Percentiles rank a stretch among this genome's conserved stretches.
phyloP scores from a whole-genome alignment of 305 asterid species.

The Ruellia speciosa region DNA sequence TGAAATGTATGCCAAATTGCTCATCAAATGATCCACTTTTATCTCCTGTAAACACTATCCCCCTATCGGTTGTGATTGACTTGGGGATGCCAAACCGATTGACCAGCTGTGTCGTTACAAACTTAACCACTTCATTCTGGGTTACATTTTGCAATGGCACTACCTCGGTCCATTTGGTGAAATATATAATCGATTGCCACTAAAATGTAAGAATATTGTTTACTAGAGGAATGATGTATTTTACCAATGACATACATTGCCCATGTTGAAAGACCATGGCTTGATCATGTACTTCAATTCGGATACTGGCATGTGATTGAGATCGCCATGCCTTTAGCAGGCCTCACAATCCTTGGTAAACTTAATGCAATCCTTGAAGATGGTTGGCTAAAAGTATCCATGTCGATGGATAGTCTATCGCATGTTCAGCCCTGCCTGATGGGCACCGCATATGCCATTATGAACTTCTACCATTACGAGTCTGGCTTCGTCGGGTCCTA shows the following conservation, averaged over 20 bases:
- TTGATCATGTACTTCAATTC: background rate
- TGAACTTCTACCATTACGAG: background rate
- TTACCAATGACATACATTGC: background rate
- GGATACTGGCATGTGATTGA: background rate
- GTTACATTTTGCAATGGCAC: no score
- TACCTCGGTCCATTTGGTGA: no score
- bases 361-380: background rate
- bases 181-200: no score
- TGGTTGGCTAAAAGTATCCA: background rate
- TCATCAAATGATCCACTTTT: no score
- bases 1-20: no score
- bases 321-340: background rate
- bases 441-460: background rate
- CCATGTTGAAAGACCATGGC: background rate
- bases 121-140: no score
- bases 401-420: background rate
- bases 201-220: no score
- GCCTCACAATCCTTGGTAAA: background rate
- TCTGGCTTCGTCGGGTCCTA: background rate
- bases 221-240: no score
- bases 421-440: background rate
- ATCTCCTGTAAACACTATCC: no score
- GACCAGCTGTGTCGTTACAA: no score
- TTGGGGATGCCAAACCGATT: no score
- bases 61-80: no score